Conservation (phyloP, 1,284 basidiomycete species). For the Malassezia psittaci region DNA sequence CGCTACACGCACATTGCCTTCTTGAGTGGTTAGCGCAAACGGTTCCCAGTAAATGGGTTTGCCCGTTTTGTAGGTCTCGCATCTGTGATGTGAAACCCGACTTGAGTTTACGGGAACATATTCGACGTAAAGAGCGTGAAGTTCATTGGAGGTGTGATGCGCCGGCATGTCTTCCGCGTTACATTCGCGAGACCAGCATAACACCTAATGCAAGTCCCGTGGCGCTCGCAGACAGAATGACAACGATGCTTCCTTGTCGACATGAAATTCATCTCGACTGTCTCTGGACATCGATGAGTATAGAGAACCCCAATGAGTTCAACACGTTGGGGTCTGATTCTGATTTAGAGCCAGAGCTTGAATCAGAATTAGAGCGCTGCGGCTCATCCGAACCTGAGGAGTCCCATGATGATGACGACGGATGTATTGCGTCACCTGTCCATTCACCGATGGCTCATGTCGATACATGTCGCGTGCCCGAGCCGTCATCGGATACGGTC, state of each 20-base stretch:
- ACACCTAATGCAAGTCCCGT: too few species aligned
- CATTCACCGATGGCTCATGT: not conserved
- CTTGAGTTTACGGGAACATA: conserved; percentile 27
- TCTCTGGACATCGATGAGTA: conserved; percentile 31
- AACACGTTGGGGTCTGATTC: not conserved
- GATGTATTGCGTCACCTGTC: too few species aligned
- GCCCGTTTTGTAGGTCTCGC: conserved; percentile 37
- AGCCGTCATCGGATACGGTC: not conserved
- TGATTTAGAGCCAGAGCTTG: too few species aligned
- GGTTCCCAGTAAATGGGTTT: conserved; percentile 37
- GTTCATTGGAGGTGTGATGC: conserved; percentile 38
- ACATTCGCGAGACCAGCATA: not conserved
- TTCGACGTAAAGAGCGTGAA: conserved; percentile 26
- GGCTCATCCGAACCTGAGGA: too few species aligned
- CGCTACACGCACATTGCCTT: conserved; percentile 34
- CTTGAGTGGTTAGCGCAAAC: conserved; percentile 33
- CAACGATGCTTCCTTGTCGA: conserved; percentile 32
- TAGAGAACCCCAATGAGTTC: conserved; percentile 19
- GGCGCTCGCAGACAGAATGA: conserved; percentile 2
- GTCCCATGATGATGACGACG: too few species aligned
- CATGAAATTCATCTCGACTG: conserved; percentile 43
- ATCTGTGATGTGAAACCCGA: conserved; percentile 10
- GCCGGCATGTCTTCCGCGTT: conserved; percentile 32
- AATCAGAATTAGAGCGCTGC: too few species aligned
- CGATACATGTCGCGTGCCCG: not conserved